Evolutionary conservation across 495 filamentous ascomycete genomes (phyloP).

Genomic region (Beverwykella pulmonaria): DNA sequence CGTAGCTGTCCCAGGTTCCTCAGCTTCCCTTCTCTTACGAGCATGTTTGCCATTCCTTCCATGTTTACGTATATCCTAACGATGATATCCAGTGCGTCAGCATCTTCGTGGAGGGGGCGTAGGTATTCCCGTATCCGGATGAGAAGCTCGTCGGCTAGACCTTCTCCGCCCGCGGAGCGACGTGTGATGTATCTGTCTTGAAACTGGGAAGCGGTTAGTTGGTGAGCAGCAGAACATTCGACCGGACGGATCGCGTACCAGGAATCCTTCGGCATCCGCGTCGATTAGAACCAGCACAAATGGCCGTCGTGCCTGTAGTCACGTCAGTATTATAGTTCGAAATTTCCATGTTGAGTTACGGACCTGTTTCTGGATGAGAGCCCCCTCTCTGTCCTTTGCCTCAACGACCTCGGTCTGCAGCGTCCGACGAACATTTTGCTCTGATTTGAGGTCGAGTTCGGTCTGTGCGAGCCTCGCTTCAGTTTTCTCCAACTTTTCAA

Average conservation of each 20-base stretch:
- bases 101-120: constrained; percentile 35
- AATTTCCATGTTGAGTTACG: background rate
- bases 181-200: constrained; percentile 45
- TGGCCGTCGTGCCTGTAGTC: constrained; percentile 22
- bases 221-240: background rate
- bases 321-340: background rate
- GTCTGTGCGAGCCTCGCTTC: constrained; percentile 36
- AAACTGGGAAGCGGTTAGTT: constrained; percentile 39
- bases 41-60: constrained; percentile 43
- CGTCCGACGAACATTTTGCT: constrained; percentile 38
- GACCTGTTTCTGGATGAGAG: constrained; percentile 33
- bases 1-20: constrained; percentile 36
- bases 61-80: constrained; percentile 49
- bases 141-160: constrained; percentile 47
- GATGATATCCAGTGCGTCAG: constrained; percentile 43
- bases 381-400: constrained; percentile 29
- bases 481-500: constrained; percentile 35
- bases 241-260: constrained; percentile 12
- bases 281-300: constrained; percentile 36
- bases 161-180: constrained; percentile 43
- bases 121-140: constrained; percentile 44
- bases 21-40: constrained; percentile 40
- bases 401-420: constrained; percentile 37
- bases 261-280: constrained; percentile 37
- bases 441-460: constrained; percentile 35